These are phyloP conservation scores for Sicyos edulis DNA, from an alignment of 306 rosid genomes.

Conservation along the genomic window DNA sequence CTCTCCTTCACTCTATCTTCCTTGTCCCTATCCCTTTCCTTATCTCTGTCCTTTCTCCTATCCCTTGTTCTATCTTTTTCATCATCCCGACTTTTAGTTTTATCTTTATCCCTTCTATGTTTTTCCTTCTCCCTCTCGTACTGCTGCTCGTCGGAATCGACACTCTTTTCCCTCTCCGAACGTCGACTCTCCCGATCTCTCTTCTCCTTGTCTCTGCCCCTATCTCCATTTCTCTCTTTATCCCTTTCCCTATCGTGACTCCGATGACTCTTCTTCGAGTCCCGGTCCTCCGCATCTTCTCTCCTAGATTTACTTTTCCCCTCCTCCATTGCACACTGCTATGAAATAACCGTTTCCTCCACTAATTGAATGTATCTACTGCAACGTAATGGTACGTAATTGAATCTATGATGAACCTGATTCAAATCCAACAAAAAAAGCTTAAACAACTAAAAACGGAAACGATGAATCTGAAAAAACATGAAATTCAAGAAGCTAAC, in stretches of 20 bases:
- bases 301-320: slow-evolving; percentile 53
- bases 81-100: slow-evolving; percentile 19
- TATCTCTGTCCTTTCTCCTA: slow-evolving; percentile 32
- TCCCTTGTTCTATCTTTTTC: slow-evolving; percentile 32
- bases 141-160: slow-evolving; percentile 36
- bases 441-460: neutral
- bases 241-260: slow-evolving; percentile 37
- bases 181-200: slow-evolving; percentile 40
- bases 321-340: slow-evolving; percentile 45
- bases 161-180: slow-evolving; percentile 43
- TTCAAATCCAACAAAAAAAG: slow-evolving; percentile 6
- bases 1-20: slow-evolving; percentile 25
- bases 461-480: neutral
- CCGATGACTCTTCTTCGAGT: slow-evolving; percentile 58
- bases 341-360: neutral
- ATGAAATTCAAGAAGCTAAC: neutral
- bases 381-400: neutral
- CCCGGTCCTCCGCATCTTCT: slow-evolving; percentile 45
- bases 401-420: neutral
- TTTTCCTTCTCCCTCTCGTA: slow-evolving; percentile 39
- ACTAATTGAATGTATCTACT: neutral
- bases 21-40: slow-evolving; percentile 27
- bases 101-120: slow-evolving; percentile 26
- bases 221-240: slow-evolving; percentile 38
- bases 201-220: slow-evolving; percentile 31